These are phyloP conservation scores for Zizania latifolia DNA, from an alignment of 176 grass and related monocot genomes.

Conservation along the genomic window DNA sequence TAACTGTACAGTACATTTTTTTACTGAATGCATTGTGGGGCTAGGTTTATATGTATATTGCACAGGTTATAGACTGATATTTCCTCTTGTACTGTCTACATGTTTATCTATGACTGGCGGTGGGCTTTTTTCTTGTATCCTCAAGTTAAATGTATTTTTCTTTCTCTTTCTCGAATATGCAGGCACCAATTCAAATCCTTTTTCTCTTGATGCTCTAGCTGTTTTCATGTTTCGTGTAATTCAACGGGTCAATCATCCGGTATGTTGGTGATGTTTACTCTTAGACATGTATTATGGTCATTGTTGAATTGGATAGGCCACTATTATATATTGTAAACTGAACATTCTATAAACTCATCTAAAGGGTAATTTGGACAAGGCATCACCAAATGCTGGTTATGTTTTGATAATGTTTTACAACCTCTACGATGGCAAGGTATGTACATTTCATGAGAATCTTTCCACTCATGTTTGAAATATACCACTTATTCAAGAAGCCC, in stretches of 20 bases:
- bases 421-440: conserved; percentile 94
- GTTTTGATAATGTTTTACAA: conserved; percentile 98
- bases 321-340: conserved; percentile 17
- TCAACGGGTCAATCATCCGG: conserved; percentile 88
- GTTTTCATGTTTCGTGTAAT: conserved; percentile 91
- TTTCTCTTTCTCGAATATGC: conserved; percentile 27
- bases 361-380: conserved; percentile 89
- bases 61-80: not conserved
- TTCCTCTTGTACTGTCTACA: not conserved
- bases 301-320: not conserved
- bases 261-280: conserved; percentile 25
- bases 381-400: conserved; percentile 80
- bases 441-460: conserved; percentile 22
- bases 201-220: conserved; percentile 87
- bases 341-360: conserved; percentile 21
- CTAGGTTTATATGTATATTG: conserved; percentile 8
- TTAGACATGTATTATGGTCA: not conserved
- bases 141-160: conserved; percentile 3
- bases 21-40: not conserved
- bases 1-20: not conserved
- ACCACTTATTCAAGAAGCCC: conserved; percentile 1
- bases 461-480: conserved; percentile 16
- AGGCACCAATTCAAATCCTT: conserved; percentile 94
- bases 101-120: not conserved
- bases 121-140: not conserved